Base-by-base conservation (phyloP, 116 monocot species). In the Cymodocea nodosa region DNA sequence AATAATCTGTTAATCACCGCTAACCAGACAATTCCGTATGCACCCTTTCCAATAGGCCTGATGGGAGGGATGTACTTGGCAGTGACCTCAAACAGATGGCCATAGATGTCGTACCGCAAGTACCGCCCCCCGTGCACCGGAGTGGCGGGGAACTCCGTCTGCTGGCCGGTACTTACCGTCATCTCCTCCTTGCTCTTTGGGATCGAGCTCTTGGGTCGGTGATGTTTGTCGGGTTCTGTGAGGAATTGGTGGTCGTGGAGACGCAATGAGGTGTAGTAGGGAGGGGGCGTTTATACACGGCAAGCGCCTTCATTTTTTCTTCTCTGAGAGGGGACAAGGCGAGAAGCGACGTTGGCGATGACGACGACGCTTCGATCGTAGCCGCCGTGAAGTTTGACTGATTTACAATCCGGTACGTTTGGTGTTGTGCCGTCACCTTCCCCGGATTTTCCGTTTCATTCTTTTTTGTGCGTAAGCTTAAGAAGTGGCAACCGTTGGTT, bases 1-100 rank as follows among this genome's bases (percentile, higher is more conserved):
- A 3, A 30, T 3, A 3, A 30, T 30, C 30, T 30, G 30, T 30
- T 30, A 30, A 30, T 30, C 30, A 1, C 30, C 30, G 3, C 30
- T 23, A 61, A 85, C 85, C 81, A 85, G 52, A 85, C 78, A 55
- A 81, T 85, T 6, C 81, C 85, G 44, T 81, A 81, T 9, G 81
- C 85, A 18, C 85, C 81, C 11, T 73, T 68, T 22, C 85, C 78
- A 53, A 85, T 74, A 2, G 81, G 85, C 73, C 73, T 73, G 64
- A 85, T 71, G 11, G 85, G 85, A 4, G 81, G 78, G 51, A 51
- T 69, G 73, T 85, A 85, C 67, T 85, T 85, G 49, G 73, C 58
- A 16, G 85, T 68, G 48, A 81, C 73, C 58, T 85, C 85, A 51
- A 85, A 81, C 19, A 70, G n/a, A 30, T 75, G 76, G 5, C 78